These are phyloP conservation scores for Pseudogymnoascus pannorum DNA, from an alignment of 2,329 filamentous ascomycete species.

Conservation along the genomic window DNA sequence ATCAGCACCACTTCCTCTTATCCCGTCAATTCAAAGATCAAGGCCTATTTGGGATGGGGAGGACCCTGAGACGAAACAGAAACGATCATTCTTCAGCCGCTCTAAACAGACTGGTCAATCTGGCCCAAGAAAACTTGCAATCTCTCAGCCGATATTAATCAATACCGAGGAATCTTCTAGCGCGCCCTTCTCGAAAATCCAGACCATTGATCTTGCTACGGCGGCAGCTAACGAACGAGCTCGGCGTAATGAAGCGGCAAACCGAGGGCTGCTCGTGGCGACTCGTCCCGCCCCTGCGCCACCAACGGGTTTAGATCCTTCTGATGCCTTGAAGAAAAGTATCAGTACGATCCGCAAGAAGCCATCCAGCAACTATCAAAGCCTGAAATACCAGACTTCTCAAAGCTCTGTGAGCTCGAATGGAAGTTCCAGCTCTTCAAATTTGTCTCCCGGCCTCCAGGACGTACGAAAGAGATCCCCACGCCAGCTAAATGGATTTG, in stretches of 20 bases:
- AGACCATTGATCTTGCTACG: conserved; percentile 27
- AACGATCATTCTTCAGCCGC: conserved; percentile 22
- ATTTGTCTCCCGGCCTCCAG: conserved; percentile 26
- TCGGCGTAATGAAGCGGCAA: conserved; percentile 22
- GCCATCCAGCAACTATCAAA: conserved; percentile 6
- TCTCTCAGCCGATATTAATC: conserved; percentile 25
- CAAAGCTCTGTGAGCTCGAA: conserved; percentile 14
- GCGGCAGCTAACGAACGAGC: conserved; percentile 26
- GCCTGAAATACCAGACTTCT: conserved; percentile 14
- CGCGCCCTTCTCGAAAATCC: conserved; percentile 24
- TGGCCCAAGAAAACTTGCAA: conserved; percentile 23
- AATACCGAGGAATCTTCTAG: conserved; percentile 12
- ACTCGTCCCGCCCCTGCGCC: conserved; percentile 20
- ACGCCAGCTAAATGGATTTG: conserved; percentile 19
- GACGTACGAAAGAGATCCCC: conserved; percentile 28
- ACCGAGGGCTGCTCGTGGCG: conserved; percentile 20
- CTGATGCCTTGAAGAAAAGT: conserved; percentile 20
- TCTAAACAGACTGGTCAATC: conserved; percentile 19
- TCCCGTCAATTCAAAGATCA: conserved; percentile 14
- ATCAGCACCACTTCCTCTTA: conserved; percentile 1
- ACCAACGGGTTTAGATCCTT: conserved; percentile 14
- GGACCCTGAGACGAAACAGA: conserved; percentile 13
- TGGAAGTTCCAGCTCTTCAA: conserved; percentile 26
- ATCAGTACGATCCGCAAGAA: conserved; percentile 21
- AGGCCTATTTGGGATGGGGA: background rate